Evolutionary conservation across 768 basidiomycete species (phyloP).

Genomic region (Thelephora aurantiotincta): DNA sequence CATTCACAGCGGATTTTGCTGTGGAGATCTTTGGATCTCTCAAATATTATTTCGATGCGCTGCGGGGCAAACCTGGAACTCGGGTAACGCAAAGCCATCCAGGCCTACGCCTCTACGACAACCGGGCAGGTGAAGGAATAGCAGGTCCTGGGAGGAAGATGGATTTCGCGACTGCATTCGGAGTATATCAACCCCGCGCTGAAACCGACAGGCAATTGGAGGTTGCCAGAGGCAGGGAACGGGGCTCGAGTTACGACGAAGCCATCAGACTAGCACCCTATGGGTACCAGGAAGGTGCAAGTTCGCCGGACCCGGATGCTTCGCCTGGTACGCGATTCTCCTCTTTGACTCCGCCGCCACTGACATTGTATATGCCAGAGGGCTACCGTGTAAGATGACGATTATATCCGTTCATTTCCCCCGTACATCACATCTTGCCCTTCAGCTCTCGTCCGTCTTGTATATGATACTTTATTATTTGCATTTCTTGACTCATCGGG

Average conservation of each 20-base stretch:
- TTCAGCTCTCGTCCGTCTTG: too few species aligned
- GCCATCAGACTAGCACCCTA: constrained; percentile 22
- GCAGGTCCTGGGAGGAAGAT: not conserved
- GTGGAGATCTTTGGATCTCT: constrained; percentile 51
- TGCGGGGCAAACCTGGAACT: constrained; percentile 18
- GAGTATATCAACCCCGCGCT: not conserved
- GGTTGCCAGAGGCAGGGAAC: constrained; percentile 9
- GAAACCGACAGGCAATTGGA: too few species aligned
- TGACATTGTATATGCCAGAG: too few species aligned
- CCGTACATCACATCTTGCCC: too few species aligned
- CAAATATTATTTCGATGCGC: constrained; percentile 39
- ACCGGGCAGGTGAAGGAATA: not conserved
- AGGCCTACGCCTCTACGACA: too few species aligned
- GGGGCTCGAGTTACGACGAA: constrained; percentile 21
- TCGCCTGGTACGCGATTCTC: not conserved
- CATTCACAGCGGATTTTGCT: constrained; percentile 41
- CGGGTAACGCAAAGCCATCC: not conserved
- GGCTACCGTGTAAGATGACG: too few species aligned
- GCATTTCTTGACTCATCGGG: too few species aligned
- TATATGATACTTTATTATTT: too few species aligned
- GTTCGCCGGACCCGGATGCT: not conserved
- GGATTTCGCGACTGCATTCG: not conserved
- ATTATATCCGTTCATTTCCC: too few species aligned
- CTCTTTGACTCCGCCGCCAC: not conserved
- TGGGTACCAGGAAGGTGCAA: constrained; percentile 9